Percentiles rank a stretch among this genome's conserved stretches.
These are phyloP conservation scores for Fusarium longipes DNA, from an alignment of 2,329 filamentous ascomycete genomes.

Conservation along the genomic window DNA sequence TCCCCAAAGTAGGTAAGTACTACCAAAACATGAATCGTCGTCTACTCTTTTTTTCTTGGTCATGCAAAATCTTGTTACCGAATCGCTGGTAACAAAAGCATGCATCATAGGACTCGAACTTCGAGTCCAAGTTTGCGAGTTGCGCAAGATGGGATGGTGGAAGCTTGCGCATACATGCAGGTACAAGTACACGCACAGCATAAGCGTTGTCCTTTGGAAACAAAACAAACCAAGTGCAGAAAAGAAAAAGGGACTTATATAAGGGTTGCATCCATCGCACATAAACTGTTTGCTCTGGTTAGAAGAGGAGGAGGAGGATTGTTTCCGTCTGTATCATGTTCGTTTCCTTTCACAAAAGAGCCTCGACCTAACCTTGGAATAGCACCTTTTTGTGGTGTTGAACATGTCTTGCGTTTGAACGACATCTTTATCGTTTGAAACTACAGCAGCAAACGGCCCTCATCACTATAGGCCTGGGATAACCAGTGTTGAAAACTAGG, in stretches of 20 bases:
- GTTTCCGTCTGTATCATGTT: conserved; percentile 22
- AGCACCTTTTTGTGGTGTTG: background rate
- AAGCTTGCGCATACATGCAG: conserved; percentile 11
- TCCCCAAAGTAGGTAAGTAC: background rate
- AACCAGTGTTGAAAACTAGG: background rate
- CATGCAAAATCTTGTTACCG: background rate
- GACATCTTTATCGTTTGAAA: background rate
- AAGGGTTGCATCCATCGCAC: background rate
- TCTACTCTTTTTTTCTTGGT: too few species aligned
- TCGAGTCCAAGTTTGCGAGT: conserved; percentile 43
- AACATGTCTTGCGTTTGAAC: background rate
- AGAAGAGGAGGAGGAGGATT: conserved; percentile 3
- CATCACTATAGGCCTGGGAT: background rate
- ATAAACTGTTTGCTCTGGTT: conserved; percentile 7
- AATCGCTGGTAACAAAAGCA: background rate
- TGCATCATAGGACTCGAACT: conserved; percentile 31
- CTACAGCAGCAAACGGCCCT: background rate
- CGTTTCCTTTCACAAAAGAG: background rate
- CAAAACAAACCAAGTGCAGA: background rate
- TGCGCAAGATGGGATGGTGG: conserved; percentile 21
- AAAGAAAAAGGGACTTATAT: background rate
- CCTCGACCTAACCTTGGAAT: background rate
- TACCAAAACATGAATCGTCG: background rate
- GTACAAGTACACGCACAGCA: conserved; percentile 29
- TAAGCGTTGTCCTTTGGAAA: conserved; percentile 6